Evolutionary conservation across 2,329 filamentous ascomycete genomes (phyloP), one percentile per base, ranked within the genome.

Genomic region (Ramularia collo-cygni): DNA sequence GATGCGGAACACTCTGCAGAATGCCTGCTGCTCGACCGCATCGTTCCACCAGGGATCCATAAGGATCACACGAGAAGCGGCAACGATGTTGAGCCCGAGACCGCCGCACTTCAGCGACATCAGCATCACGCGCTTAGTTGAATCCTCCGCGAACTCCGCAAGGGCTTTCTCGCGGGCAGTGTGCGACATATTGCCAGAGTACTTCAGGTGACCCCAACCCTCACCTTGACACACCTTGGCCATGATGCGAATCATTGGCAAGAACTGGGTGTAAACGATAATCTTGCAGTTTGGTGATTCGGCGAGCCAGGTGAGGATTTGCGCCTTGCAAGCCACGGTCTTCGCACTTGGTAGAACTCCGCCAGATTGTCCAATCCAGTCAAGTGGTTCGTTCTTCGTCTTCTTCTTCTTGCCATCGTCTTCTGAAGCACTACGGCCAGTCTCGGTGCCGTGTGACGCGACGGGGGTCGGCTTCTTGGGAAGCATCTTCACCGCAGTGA

Each of bases 1-100:
- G 2, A 80, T 77, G 4, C 83, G 71, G 50, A 74, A 75, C 0
- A 85, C 74, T 0, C 83, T 73, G 1, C 69, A 73, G 53, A 76
- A 76, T 1, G 69, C 69, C 59, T 58, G 51, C 15, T 54, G 43
- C 43, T 52, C 59, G 29, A 52, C 64, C 2, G 48, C 46, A 8
- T 35, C 15, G 41, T 85, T 85, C 76, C 77, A 86, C 69, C 67
- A 71, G 0, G 66, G 65, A 42, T 72, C 70, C 13, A 75, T 55
- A 10, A 65, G 60, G 28, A 75, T 69, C 35, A 71, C 68, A 4
- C 62, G 58, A 4, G 53, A 62, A 0, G 79, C 78, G 57, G 71
- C 71, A 0, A 75, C 78, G 8, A 82, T 61, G 49, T 82, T 80
- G 15, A 82, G 65, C 0, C 74, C 72, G 37, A 66, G 59, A 2